Evolutionary conservation across 441 rosid species (phyloP), one percentile per base, ranked within the genome.

Genomic region (Corymbia calophylla): DNA sequence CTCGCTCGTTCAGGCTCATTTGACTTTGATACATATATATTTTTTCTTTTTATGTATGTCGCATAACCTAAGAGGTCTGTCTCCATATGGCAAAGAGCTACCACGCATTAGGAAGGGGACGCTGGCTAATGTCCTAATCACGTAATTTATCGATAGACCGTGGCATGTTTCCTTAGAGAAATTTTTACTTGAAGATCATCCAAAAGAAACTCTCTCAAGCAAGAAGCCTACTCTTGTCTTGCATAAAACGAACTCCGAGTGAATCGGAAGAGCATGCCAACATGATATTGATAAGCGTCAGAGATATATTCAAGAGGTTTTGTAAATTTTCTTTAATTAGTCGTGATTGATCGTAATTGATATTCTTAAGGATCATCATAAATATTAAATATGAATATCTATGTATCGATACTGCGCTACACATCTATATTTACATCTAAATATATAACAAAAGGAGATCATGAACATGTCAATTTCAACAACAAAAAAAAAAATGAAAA

Each of bases 21-120:
- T n/a, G 19, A 64, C 70, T 64, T 64, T n/a, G 1, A 2, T n/a
- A n/a, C 64, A 11, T 10, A 0, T 10, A 0, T 58, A 25, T 58
- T 58, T n/a, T 14, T n/a, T 25, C n/a, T 25, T 3, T 25, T 58
- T 58, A 39, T 27, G 11, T 58, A 58, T 58, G 64, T 58, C 64
- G 7, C n/a, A 58, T 11, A 10, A 56, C 62, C 62, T 56, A 56
- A 23, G 64, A 27, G 9, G 25, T 55, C 58, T 21, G 25, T 55
- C 58, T 21, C 25, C 10, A 11, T 27, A n/a, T 58, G n/a, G 64
- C 64, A 7, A 58, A 15, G 64, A 58, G n/a, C n/a, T 58, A 58
- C 64, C 25, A 25, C 2, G 64, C 64, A 58, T 58, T 5, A 58
- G n/a, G 64, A 58, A 58, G 13, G 62, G 62, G 29, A 56, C 62